A percentile compares a stretch with the other conserved stretches of the same genome.
These are phyloP conservation scores for Acorus gramineus DNA, from an alignment of 106 monocot genomes.

Conservation along the genomic window DNA sequence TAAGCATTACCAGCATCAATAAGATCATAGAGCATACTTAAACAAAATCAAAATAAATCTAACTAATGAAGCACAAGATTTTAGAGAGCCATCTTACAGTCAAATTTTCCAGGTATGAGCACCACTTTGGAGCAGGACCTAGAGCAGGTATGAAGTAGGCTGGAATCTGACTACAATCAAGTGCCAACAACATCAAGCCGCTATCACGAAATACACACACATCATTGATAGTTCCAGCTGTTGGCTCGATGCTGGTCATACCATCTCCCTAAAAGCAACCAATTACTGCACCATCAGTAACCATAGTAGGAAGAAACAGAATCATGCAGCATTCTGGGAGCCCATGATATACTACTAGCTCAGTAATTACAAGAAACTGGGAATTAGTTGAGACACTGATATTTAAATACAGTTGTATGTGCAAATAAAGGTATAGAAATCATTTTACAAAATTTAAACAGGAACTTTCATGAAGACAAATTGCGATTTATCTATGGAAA, in stretches of 20 bases:
- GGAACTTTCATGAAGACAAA: too few species aligned
- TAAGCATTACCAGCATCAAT: conserved; percentile 1
- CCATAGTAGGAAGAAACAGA: too few species aligned
- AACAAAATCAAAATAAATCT: not conserved
- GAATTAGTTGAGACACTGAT: too few species aligned
- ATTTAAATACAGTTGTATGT: too few species aligned
- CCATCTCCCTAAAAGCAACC: conserved; percentile 56
- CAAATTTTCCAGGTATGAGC: conserved; percentile 67
- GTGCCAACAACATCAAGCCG: conserved; percentile 79
- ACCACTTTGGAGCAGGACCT: conserved; percentile 95
- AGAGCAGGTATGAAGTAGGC: conserved; percentile 80
- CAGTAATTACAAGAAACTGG: not conserved
- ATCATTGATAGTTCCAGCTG: conserved; percentile 69
- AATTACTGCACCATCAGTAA: too few species aligned
- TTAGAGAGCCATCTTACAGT: conserved; percentile 33
- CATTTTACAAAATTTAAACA: too few species aligned
- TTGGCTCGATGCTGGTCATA: conserved; percentile 80
- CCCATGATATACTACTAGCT: too few species aligned
- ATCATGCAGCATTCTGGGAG: too few species aligned
- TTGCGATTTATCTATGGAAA: too few species aligned
- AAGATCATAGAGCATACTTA: not conserved
- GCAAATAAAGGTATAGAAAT: too few species aligned
- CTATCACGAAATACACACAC: conserved; percentile 65
- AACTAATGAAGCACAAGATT: too few species aligned
- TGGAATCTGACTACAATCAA: conserved; percentile 77